Evolutionary conservation across 345 rosid species (phyloP).

Genomic region (Conringia planisiliqua): DNA sequence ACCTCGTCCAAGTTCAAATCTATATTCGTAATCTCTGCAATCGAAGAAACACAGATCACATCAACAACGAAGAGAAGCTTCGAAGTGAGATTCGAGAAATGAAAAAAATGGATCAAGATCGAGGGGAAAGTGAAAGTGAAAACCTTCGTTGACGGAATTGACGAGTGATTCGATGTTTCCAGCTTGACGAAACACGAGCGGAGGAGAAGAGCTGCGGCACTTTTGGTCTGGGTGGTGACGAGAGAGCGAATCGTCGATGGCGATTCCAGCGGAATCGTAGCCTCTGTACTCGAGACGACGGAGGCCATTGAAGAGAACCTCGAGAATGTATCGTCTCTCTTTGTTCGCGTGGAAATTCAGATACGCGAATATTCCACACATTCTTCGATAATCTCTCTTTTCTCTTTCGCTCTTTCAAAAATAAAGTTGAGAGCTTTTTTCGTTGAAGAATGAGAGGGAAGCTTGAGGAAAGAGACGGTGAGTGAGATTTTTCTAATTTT

Average conservation of each 20-base stretch:
- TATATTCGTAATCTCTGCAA: constrained; percentile 57
- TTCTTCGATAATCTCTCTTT: constrained; percentile 3
- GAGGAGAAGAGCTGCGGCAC: constrained; percentile 29
- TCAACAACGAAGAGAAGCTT: background rate
- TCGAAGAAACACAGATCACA: background rate
- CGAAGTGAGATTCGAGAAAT: background rate
- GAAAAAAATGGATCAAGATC: constrained; percentile 20
- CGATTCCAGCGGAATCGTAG: constrained; percentile 91
- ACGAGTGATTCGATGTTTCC: constrained; percentile 98
- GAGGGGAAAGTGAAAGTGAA: background rate
- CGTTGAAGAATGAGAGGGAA: constrained; percentile 29
- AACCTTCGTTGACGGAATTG: constrained; percentile 83
- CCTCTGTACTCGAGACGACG: constrained; percentile 97
- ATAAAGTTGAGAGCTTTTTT: background rate
- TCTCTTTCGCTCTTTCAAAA: background rate
- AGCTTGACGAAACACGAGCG: constrained; percentile 81
- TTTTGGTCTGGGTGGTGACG: constrained; percentile 11
- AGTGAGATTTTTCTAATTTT: background rate
- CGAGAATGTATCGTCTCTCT: constrained; percentile 78
- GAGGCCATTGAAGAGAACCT: constrained; percentile 89
- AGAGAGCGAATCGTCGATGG: constrained; percentile 54
- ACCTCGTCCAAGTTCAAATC: constrained; percentile 72
- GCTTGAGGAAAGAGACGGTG: background rate
- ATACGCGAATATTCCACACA: constrained; percentile 98
- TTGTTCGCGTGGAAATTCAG: constrained; percentile 65